A percentile compares a stretch with the other conserved stretches of the same genome.
These are phyloP conservation scores for Rehmannia glutinosa DNA, from an alignment of 257 asterid species.

Conservation along the genomic window DNA sequence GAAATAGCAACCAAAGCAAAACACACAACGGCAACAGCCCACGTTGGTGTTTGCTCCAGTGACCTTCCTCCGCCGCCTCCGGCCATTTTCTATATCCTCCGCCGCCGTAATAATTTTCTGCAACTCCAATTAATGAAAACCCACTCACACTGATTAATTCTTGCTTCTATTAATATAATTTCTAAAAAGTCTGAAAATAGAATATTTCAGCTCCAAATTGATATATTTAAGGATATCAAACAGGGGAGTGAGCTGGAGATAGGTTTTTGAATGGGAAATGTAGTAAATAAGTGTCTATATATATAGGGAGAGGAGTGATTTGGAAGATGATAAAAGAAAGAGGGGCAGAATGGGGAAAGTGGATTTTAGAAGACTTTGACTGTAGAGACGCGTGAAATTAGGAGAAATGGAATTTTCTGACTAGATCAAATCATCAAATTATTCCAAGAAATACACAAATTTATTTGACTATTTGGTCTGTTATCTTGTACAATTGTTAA, in stretches of 20 bases:
- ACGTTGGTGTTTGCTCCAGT: constrained; percentile 82
- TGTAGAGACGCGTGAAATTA: constrained; percentile 5
- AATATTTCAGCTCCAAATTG: too few relatives aligned
- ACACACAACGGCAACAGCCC: constrained; percentile 89
- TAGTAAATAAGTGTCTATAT: background rate
- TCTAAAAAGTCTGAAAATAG: background rate
- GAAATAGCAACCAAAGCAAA: constrained; percentile 67
- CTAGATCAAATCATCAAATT: constrained; percentile 9
- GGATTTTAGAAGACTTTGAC: constrained; percentile 7
- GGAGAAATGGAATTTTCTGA: constrained; percentile 6
- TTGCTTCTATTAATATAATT: too few relatives aligned
- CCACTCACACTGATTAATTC: too few relatives aligned
- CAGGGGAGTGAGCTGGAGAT: too few relatives aligned
- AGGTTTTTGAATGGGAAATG: background rate
- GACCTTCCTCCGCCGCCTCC: constrained; percentile 68
- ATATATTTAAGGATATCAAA: background rate
- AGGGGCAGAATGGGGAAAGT: background rate
- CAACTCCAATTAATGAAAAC: background rate
- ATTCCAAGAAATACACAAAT: background rate
- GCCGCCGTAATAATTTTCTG: background rate
- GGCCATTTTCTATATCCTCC: constrained; percentile 40
- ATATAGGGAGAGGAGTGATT: background rate
- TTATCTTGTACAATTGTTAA: too few relatives aligned
- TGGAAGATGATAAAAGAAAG: background rate
- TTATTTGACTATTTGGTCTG: too few relatives aligned